Conservation (phyloP, 495 filamentous ascomycete genomes). For the Aspergillus heteromorphus region DNA sequence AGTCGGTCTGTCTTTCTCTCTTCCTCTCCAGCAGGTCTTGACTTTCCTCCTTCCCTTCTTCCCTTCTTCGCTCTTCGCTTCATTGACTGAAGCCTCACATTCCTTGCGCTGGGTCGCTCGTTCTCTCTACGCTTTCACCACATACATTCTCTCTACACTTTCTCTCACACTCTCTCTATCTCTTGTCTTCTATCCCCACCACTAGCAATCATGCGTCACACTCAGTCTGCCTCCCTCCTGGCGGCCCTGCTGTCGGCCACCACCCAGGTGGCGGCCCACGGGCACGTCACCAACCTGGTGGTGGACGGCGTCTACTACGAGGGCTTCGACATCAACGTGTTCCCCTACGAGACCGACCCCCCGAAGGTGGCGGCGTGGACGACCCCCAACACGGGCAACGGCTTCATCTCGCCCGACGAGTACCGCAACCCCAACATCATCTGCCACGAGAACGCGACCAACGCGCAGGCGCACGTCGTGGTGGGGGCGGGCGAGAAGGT, state of each 20-base stretch:
- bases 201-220: not conserved
- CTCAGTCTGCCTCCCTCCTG: conserved; percentile 10
- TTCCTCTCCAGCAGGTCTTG: not conserved
- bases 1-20: not conserved
- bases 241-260: conserved; percentile 24
- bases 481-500: conserved; percentile 46
- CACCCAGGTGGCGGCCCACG: conserved; percentile 44
- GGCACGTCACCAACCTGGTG: conserved; percentile 47
- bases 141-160: not conserved
- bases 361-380: conserved; percentile 45
- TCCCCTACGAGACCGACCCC: conserved; percentile 21
- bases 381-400: conserved; percentile 45
- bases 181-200: not conserved
- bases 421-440: conserved; percentile 49
- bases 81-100: conserved; percentile 2
- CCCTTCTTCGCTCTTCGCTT: not conserved
- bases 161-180: too few relatives aligned
- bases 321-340: conserved; percentile 22
- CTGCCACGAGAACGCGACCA: conserved; percentile 53
- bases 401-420: conserved; percentile 44
- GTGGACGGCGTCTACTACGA: conserved; percentile 43
- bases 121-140: not conserved
- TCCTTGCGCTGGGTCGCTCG: conserved; percentile 2
- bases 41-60: not conserved
- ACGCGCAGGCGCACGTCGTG: conserved; percentile 40